phyloP scores from a whole-genome alignment of 768 basidiomycete species.

The Auricularia heimuer region DNA sequence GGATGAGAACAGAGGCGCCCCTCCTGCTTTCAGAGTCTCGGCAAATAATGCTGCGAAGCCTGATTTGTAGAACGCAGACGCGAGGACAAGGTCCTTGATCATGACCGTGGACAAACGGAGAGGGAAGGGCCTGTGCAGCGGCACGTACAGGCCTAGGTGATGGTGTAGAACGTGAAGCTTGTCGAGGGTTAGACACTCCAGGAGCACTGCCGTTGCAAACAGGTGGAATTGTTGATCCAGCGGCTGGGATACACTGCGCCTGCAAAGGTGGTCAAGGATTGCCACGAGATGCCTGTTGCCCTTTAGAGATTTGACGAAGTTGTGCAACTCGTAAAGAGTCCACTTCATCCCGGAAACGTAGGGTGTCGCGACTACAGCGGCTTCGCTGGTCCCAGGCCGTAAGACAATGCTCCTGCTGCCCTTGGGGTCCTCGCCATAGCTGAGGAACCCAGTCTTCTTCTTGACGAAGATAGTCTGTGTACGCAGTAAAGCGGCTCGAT shows the following conservation, averaged over 20 bases:
- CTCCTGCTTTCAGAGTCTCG: not conserved
- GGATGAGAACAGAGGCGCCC: not conserved
- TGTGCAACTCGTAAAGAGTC: conserved; percentile 63
- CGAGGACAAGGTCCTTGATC: not conserved
- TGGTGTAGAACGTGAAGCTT: conserved; percentile 71
- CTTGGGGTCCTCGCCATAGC: conserved; percentile 88
- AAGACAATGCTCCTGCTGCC: conserved; percentile 89
- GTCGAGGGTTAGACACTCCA: conserved; percentile 88
- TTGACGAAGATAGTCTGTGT: conserved; percentile 87
- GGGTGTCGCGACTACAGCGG: conserved; percentile 79
- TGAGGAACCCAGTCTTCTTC: conserved; percentile 82
- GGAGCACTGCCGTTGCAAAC: conserved; percentile 65
- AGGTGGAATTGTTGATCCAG: conserved; percentile 56
- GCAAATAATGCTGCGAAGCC: not conserved
- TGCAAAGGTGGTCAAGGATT: conserved; percentile 70
- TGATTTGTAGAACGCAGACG: not conserved
- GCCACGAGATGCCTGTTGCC: conserved; percentile 71
- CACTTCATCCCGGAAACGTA: conserved; percentile 55
- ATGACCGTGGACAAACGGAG: not conserved
- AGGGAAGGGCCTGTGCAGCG: not conserved
- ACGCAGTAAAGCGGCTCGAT: conserved; percentile 58
- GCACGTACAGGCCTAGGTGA: conserved; percentile 56
- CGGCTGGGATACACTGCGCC: conserved; percentile 38
- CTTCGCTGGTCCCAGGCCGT: conserved; percentile 75
- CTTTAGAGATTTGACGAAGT: conserved; percentile 82